Percentiles rank a stretch among this genome's conserved stretches.
phyloP scores from a whole-genome alignment of 2,329 filamentous ascomycete species.

The Proliferodiscus dingleyae region DNA sequence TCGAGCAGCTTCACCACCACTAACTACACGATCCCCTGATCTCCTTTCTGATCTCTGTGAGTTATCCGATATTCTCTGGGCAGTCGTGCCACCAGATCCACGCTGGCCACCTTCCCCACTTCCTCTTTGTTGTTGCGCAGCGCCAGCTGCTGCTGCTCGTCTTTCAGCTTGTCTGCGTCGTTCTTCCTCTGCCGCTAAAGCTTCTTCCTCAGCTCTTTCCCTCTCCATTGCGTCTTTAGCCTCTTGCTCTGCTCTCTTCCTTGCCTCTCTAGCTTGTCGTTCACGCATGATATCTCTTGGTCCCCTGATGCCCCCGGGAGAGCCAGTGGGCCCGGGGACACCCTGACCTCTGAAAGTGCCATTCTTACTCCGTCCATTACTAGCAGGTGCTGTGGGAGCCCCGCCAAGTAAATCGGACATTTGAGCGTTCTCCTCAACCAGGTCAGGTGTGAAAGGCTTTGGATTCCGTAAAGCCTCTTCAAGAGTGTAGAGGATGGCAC shows the following conservation, averaged over 20 bases:
- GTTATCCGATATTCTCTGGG: slow-evolving; percentile 28
- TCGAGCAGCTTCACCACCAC: slow-evolving; percentile 11
- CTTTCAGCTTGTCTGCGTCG: slow-evolving; percentile 52
- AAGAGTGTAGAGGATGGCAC: slow-evolving; percentile 85
- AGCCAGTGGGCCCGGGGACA: slow-evolving; percentile 46
- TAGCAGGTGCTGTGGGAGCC: slow-evolving; percentile 49
- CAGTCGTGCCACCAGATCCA: slow-evolving; percentile 19
- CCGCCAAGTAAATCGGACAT: slow-evolving; percentile 81
- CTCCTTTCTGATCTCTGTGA: slow-evolving; percentile 28
- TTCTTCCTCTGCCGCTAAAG: slow-evolving; percentile 50
- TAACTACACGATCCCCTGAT: slow-evolving; percentile 19
- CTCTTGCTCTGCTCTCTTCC: slow-evolving; percentile 52
- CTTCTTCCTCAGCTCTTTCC: slow-evolving; percentile 50
- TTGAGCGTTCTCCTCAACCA: slow-evolving; percentile 79
- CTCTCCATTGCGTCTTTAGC: slow-evolving; percentile 42
- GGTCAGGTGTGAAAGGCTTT: slow-evolving; percentile 75
- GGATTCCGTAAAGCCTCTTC: slow-evolving; percentile 86
- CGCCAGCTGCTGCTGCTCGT: slow-evolving; percentile 47
- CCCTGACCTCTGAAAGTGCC: slow-evolving; percentile 43
- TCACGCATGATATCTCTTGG: slow-evolving; percentile 91
- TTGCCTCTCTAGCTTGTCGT: slow-evolving; percentile 70
- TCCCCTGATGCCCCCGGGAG: slow-evolving; percentile 59
- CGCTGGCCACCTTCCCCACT: slow-evolving; percentile 17
- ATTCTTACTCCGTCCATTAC: slow-evolving; percentile 55
- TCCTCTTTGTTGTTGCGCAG: slow-evolving; percentile 32